Conservation (phyloP, 1,139 yeast species). For the Debaryomycetaceae sp. region DNA sequence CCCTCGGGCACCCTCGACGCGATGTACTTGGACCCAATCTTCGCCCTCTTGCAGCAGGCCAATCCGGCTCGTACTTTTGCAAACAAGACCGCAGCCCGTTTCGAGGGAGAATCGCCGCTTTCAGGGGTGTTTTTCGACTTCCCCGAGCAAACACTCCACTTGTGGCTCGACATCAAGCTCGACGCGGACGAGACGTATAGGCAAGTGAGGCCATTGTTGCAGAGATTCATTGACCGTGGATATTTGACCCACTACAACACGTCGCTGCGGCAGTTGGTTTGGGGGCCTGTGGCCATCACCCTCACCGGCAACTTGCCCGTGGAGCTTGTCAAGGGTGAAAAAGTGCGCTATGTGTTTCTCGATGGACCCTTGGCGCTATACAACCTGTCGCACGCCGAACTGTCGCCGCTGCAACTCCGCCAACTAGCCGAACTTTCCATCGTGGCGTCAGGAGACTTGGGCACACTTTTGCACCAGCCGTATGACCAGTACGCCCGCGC, state of each 20-base stretch:
- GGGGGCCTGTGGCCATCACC: slow-evolving; percentile 37
- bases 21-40: slow-evolving; percentile 54
- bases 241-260: slow-evolving; percentile 32
- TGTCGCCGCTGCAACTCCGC: slow-evolving; percentile 10
- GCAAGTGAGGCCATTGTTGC: slow-evolving; percentile 24
- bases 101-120: slow-evolving; percentile 6
- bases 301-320: slow-evolving; percentile 41
- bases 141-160: slow-evolving; percentile 35
- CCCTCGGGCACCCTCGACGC: slow-evolving; percentile 40
- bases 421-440: slow-evolving; percentile 24
- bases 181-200: slow-evolving; percentile 30
- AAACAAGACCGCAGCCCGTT: not conserved
- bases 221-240: slow-evolving; percentile 29
- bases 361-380: slow-evolving; percentile 36
- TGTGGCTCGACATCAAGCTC: slow-evolving; percentile 43
- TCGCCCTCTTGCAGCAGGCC: slow-evolving; percentile 42
- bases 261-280: slow-evolving; percentile 17
- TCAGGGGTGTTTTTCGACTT: slow-evolving; percentile 34
- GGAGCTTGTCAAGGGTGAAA: slow-evolving; percentile 22
- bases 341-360: slow-evolving; percentile 29
- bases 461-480: slow-evolving; percentile 20
- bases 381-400: slow-evolving; percentile 10
- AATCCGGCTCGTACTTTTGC: slow-evolving; percentile 23
- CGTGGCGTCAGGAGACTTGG: slow-evolving; percentile 35
- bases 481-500: slow-evolving; percentile 9